Percentiles rank a stretch among this genome's conserved stretches.
These are phyloP conservation scores for Anastatica hierochuntica DNA, from an alignment of 345 rosid species.

Conservation along the genomic window DNA sequence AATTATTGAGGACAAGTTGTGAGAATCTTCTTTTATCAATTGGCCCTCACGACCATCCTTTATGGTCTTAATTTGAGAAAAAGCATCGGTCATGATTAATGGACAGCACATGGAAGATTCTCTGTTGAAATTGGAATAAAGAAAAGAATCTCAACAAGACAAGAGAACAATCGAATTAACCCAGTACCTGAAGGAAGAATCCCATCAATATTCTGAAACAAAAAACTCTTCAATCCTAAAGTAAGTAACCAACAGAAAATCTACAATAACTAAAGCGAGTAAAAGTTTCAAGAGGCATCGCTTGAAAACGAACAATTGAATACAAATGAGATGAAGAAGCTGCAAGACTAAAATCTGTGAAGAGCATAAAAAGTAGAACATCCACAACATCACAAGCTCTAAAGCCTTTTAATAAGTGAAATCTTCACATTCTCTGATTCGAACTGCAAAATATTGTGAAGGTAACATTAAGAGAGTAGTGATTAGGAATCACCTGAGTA, in stretches of 20 bases:
- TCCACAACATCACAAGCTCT: too few species aligned
- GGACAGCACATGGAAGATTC: slow-evolving; percentile 14
- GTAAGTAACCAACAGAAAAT: too few species aligned
- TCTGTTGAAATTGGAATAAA: neutral
- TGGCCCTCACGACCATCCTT: slow-evolving; percentile 11
- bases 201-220: neutral
- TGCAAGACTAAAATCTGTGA: too few species aligned
- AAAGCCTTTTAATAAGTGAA: too few species aligned
- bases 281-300: neutral
- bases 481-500: slow-evolving; percentile 34
- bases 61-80: slow-evolving; percentile 8
- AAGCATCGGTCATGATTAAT: slow-evolving; percentile 5
- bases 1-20: slow-evolving; percentile 8
- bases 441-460: too few species aligned
- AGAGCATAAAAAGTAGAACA: neutral
- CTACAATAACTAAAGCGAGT: too few species aligned
- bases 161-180: neutral
- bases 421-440: neutral
- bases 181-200: neutral
- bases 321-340: too few species aligned
- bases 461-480: neutral
- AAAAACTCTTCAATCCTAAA: neutral
- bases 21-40: neutral
- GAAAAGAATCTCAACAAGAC: neutral
- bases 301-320: neutral